Percentiles rank a stretch among this genome's conserved stretches.
Evolutionary conservation across 352 stramenopile genomes (phyloP).

Genomic region (Globisporangium carolinianum): DNA sequence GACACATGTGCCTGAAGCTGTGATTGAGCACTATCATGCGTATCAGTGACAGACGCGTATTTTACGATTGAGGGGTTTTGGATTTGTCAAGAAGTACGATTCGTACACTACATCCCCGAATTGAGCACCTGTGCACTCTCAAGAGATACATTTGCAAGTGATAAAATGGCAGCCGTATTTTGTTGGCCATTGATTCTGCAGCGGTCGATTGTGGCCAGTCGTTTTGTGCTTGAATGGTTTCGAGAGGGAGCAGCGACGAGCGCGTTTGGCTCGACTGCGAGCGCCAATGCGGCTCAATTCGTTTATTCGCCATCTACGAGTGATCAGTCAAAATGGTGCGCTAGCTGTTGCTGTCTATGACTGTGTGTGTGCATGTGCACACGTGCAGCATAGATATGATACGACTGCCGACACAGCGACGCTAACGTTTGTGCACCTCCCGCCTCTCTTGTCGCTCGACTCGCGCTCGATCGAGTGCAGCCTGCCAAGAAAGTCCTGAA

Average conservation of each 20-base stretch:
- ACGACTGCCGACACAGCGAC: too few species aligned
- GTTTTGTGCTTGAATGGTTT: background rate
- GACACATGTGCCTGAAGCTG: too few species aligned
- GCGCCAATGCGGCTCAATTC: constrained; percentile 23
- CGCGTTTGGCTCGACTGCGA: background rate
- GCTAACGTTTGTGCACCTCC: background rate
- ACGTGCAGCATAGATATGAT: background rate
- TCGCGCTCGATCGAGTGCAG: constrained; percentile 13
- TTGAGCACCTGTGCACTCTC: too few species aligned
- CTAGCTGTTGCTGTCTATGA: background rate
- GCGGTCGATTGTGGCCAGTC: background rate
- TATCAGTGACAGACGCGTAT: too few species aligned
- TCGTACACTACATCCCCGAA: too few species aligned
- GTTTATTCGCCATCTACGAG: constrained; percentile 86
- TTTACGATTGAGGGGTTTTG: too few species aligned
- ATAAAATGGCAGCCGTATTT: background rate
- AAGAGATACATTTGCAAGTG: too few species aligned
- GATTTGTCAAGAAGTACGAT: too few species aligned
- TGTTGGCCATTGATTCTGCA: background rate
- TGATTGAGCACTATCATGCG: too few species aligned
- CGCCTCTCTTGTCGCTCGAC: background rate
- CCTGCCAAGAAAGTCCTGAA: constrained; percentile 84
- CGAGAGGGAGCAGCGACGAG: background rate
- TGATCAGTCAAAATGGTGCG: constrained; percentile 49
- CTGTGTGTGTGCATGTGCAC: background rate